Evolutionary conservation across 129 eudicot species (phyloP).

Genomic region (Pittosporum tobira): DNA sequence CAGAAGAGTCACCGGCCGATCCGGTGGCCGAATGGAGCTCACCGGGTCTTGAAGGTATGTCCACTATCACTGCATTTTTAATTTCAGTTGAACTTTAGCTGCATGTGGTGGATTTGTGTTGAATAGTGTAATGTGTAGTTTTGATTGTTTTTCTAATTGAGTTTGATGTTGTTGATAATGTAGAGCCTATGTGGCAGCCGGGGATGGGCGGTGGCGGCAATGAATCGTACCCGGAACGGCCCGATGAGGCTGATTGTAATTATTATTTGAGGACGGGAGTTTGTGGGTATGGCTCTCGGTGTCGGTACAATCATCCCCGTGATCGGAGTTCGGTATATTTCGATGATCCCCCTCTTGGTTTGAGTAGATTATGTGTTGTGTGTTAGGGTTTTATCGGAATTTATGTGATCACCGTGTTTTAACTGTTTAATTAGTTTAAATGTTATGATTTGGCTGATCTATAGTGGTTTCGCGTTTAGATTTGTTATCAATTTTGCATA

Average conservation of each 20-base stretch:
- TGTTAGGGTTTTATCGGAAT: constrained; percentile 15
- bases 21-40: constrained; percentile 56
- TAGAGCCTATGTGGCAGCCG: constrained; percentile 82
- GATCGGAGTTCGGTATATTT: constrained; percentile 61
- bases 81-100: constrained; percentile 20
- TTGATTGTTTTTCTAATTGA: constrained; percentile 10
- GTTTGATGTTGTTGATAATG: constrained; percentile 32
- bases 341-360: background rate
- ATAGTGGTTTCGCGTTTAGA: constrained; percentile 9
- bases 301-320: constrained; percentile 91
- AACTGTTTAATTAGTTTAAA: constrained; percentile 17
- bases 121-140: constrained; percentile 15
- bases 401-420: constrained; percentile 20
- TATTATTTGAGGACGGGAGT: constrained; percentile 73
- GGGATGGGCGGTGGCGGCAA: constrained; percentile 44
- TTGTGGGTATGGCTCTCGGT: constrained; percentile 75
- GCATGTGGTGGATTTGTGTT: constrained; percentile 6
- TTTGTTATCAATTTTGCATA: constrained; percentile 6
- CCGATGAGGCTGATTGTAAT: constrained; percentile 76
- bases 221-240: constrained; percentile 71
- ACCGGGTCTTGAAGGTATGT: constrained; percentile 69
- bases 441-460: constrained; percentile 16
- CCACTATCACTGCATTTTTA: constrained; percentile 14
- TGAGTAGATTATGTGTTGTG: background rate
- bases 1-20: constrained; percentile 43